Evolutionary conservation across 2,329 filamentous ascomycete genomes (phyloP).

Genomic region (Teratosphaeria zuluensis): DNA sequence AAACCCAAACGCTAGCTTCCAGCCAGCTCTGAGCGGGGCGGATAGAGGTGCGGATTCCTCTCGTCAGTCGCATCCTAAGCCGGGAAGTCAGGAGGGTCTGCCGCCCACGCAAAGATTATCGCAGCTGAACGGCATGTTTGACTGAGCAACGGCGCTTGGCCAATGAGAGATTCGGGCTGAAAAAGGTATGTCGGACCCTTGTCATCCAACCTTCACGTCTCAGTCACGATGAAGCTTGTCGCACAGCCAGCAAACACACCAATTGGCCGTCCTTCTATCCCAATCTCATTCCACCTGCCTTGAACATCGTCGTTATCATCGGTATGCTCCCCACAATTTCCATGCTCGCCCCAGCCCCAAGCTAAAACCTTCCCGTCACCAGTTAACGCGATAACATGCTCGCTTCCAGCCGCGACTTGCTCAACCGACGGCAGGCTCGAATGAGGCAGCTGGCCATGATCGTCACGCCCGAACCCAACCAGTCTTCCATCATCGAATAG

Average conservation of each 20-base stretch:
- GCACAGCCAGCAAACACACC: slow-evolving; percentile 77
- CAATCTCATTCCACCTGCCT: slow-evolving; percentile 58
- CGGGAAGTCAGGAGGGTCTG: slow-evolving; percentile 32
- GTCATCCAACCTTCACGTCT: not conserved
- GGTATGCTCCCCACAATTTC: slow-evolving; percentile 71
- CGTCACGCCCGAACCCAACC: slow-evolving; percentile 70
- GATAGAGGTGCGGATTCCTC: slow-evolving; percentile 13
- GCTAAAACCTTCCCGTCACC: slow-evolving; percentile 56
- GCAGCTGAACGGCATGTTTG: slow-evolving; percentile 45
- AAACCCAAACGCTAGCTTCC: slow-evolving; percentile 40
- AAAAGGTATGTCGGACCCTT: not conserved
- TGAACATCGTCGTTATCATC: slow-evolving; percentile 58
- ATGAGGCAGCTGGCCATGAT: slow-evolving; percentile 72
- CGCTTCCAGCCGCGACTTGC: slow-evolving; percentile 73
- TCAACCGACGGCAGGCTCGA: slow-evolving; percentile 47
- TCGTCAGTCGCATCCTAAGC: not conserved
- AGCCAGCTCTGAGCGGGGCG: slow-evolving; percentile 37
- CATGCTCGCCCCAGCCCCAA: slow-evolving; percentile 98
- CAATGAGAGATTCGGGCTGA: too few species aligned
- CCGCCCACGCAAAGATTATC: slow-evolving; percentile 67
- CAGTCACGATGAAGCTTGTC: slow-evolving; percentile 66
- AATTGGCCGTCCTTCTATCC: slow-evolving; percentile 34
- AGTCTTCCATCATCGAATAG: slow-evolving; percentile 52
- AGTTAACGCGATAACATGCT: slow-evolving; percentile 72
- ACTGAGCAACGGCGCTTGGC: slow-evolving; percentile 15